Conservation (phyloP, 2,329 filamentous ascomycete genomes). For the Harringtonia aguacate region DNA sequence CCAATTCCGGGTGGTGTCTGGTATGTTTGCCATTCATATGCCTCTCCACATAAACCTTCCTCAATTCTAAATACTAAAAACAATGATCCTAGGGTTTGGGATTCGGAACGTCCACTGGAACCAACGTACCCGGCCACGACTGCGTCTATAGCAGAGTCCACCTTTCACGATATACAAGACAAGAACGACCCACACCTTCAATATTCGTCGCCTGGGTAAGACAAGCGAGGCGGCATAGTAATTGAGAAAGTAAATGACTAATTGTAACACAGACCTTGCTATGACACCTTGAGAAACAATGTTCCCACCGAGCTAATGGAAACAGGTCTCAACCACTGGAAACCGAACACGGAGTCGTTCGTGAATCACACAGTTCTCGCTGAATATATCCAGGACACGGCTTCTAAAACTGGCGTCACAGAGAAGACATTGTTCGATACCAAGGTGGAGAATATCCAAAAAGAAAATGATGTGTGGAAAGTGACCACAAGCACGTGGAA, state of each 20-base stretch:
- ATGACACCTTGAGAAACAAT: slow-evolving; percentile 57
- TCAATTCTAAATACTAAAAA: neutral
- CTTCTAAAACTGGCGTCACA: slow-evolving; percentile 36
- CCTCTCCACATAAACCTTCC: no score
- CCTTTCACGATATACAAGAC: slow-evolving; percentile 20
- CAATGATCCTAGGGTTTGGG: slow-evolving; percentile 14
- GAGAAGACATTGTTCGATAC: slow-evolving; percentile 43
- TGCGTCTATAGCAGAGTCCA: slow-evolving; percentile 18
- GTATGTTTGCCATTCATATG: slow-evolving; percentile 10
- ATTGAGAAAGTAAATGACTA: neutral
- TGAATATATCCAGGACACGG: slow-evolving; percentile 51
- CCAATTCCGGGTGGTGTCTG: slow-evolving; percentile 25
- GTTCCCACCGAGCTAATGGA: slow-evolving; percentile 50
- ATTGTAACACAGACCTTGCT: slow-evolving; percentile 32
- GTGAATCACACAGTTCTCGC: slow-evolving; percentile 45
- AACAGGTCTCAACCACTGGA: slow-evolving; percentile 38
- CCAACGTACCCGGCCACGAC: slow-evolving; percentile 21
- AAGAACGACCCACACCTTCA: slow-evolving; percentile 29
- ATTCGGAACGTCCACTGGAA: slow-evolving; percentile 18
- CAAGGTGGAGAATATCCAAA: slow-evolving; percentile 41
- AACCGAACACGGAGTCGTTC: slow-evolving; percentile 46
- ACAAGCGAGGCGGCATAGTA: neutral
- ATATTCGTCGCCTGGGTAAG: slow-evolving; percentile 3
- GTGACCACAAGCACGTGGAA: slow-evolving; percentile 4
- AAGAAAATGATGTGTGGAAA: slow-evolving; percentile 17